phyloP scores from a whole-genome alignment of 176 grass and related monocot genomes.

The Sorghum bicolor region DNA sequence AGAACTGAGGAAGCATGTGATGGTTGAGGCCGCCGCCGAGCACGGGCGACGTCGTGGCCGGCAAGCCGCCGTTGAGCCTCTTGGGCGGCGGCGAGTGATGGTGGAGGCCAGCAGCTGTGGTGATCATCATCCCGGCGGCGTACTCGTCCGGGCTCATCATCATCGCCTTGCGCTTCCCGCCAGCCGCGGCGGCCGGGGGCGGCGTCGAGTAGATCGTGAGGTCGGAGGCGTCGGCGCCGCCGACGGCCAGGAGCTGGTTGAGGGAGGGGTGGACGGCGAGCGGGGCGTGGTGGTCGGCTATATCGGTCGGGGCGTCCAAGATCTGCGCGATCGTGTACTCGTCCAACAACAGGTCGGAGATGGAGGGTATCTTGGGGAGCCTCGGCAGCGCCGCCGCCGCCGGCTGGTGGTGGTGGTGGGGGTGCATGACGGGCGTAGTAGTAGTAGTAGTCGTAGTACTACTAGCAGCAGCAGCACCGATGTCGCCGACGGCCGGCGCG shows the following conservation, averaged over 20 bases:
- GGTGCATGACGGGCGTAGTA: neutral
- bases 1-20: constrained; percentile 41
- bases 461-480: neutral
- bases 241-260: constrained; percentile 36
- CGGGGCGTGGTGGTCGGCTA: neutral
- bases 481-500: neutral
- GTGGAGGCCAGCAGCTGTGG: neutral
- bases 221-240: neutral
- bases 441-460: fast-evolving
- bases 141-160: neutral
- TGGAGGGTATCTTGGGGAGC: constrained; percentile 26
- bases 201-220: neutral
- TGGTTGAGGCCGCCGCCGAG: constrained; percentile 12
- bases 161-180: constrained; percentile 12
- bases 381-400: neutral
- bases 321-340: constrained; percentile 35
- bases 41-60: neutral
- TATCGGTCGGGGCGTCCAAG: constrained; percentile 12
- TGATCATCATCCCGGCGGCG: neutral
- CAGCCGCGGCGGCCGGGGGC: neutral
- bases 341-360: constrained; percentile 38
- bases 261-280: constrained; percentile 44
- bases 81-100: constrained; percentile 16
- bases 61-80: constrained; percentile 20
- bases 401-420: neutral